phyloP scores from a whole-genome alignment of 768 basidiomycete species.

The Dacryopinax primogenitus region DNA sequence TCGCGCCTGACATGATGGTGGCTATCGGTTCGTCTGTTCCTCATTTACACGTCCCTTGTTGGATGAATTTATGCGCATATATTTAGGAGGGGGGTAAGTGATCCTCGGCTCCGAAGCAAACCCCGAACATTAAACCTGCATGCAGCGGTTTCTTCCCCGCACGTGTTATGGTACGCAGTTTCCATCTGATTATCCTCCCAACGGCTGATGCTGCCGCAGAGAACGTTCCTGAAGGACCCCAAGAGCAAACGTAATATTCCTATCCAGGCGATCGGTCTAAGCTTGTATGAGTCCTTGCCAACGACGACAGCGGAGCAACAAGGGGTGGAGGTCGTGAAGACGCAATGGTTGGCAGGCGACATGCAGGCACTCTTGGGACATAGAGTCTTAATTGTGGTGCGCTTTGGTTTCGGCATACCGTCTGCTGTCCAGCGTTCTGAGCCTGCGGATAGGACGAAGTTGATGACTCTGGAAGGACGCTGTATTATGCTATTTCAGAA shows the following conservation, averaged over 20 bases:
- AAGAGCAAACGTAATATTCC: conserved; percentile 65
- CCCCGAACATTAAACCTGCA: conserved; percentile 12
- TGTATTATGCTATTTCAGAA: conserved; percentile 81
- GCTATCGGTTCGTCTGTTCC: conserved; percentile 49
- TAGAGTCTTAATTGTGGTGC: conserved; percentile 66
- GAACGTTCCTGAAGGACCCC: conserved; percentile 69
- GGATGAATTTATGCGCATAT: not conserved
- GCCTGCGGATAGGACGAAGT: conserved; percentile 54
- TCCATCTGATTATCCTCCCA: conserved; percentile 11
- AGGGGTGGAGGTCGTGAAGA: conserved; percentile 76
- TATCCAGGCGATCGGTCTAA: conserved; percentile 92
- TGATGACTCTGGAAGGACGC: conserved; percentile 78
- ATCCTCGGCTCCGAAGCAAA: conserved; percentile 3
- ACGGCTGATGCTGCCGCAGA: conserved; percentile 31
- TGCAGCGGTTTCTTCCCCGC: conserved; percentile 88
- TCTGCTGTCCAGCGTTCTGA: conserved; percentile 6
- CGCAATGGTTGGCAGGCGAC: conserved; percentile 87
- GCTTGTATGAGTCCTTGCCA: conserved; percentile 81
- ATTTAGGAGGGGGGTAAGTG: conserved; percentile 5
- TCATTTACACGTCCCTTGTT: not conserved
- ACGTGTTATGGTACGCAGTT: conserved; percentile 46
- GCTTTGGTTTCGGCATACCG: conserved; percentile 23
- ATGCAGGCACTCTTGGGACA: conserved; percentile 63
- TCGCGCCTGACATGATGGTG: conserved; percentile 76
- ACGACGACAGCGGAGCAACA: conserved; percentile 61